Evolutionary conservation across 495 filamentous ascomycete species (phyloP).

Genomic region (Hypoxylon fragiforme): DNA sequence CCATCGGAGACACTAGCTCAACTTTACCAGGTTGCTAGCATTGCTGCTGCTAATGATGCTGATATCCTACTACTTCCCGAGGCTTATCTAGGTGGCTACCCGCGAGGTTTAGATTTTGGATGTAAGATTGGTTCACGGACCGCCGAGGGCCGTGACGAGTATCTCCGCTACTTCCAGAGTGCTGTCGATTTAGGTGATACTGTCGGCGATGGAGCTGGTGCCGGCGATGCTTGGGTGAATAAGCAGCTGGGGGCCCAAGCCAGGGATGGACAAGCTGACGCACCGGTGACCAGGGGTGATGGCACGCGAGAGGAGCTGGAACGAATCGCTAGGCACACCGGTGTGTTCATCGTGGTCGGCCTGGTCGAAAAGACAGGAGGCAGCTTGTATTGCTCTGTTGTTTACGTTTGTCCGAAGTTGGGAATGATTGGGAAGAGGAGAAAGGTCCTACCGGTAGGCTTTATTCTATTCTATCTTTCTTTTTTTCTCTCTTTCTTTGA

Average conservation of each 20-base stretch:
- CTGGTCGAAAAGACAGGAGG: constrained; percentile 80
- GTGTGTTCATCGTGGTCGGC: constrained; percentile 78
- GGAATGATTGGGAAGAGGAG: constrained; percentile 83
- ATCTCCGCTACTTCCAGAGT: constrained; percentile 73
- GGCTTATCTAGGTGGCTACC: constrained; percentile 92
- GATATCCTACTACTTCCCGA: constrained; percentile 89
- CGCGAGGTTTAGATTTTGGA: constrained; percentile 80
- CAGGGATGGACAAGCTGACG: constrained; percentile 40
- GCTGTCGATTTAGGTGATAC: constrained; percentile 89
- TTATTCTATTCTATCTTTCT: constrained; percentile 8
- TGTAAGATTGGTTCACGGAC: constrained; percentile 69
- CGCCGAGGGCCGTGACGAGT: constrained; percentile 76
- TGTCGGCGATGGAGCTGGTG: constrained; percentile 63
- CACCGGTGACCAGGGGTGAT: constrained; percentile 67
- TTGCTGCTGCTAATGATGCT: constrained; percentile 57
- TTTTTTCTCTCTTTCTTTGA: background rate
- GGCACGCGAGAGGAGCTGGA: constrained; percentile 85
- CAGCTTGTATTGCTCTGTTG: constrained; percentile 78
- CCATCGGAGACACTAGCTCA: constrained; percentile 66
- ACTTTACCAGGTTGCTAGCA: constrained; percentile 58
- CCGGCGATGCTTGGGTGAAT: constrained; percentile 72
- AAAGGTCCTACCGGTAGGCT: constrained; percentile 83
- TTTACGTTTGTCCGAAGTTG: constrained; percentile 76
- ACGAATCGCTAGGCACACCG: constrained; percentile 68
- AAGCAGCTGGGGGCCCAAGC: constrained; percentile 57